Percentiles rank a stretch among this genome's conserved stretches.
phyloP scores from a whole-genome alignment of 2,329 filamentous ascomycete genomes.

The Stagonosporopsis cucurbitacearum region DNA sequence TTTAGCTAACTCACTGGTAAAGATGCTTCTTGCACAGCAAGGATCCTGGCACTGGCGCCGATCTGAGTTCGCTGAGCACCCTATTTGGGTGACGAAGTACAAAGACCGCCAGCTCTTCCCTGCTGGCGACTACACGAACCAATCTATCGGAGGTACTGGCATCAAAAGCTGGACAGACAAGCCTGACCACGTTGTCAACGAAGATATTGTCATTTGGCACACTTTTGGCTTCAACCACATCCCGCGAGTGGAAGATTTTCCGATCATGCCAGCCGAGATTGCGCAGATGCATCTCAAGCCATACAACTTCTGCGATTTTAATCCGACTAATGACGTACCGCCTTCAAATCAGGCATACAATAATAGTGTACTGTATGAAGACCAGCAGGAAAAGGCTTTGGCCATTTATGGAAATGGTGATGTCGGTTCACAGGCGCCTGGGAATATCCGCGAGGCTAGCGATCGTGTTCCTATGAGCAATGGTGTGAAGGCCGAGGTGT shows the following conservation, averaged over 20 bases:
- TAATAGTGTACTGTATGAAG: too few relatives aligned
- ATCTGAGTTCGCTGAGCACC: conserved; percentile 58
- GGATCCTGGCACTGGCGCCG: conserved; percentile 56
- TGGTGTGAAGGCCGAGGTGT: too few relatives aligned
- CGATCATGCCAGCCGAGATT: conserved; percentile 59
- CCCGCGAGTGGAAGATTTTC: conserved; percentile 58
- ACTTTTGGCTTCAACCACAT: conserved; percentile 61
- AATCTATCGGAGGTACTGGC: too few relatives aligned
- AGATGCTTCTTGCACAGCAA: conserved; percentile 57
- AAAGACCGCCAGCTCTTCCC: conserved; percentile 60
- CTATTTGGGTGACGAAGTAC: conserved; percentile 63
- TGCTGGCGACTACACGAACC: conserved; percentile 54
- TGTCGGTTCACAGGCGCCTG: too few relatives aligned
- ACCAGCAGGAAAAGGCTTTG: too few relatives aligned
- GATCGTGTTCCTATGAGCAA: too few relatives aligned
- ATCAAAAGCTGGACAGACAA: too few relatives aligned
- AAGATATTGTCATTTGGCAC: conserved; percentile 59
- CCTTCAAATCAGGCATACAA: too few relatives aligned
- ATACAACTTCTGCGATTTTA: conserved; percentile 61
- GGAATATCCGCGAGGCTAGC: too few relatives aligned
- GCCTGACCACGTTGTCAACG: conserved; percentile 52
- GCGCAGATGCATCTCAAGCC: conserved; percentile 57
- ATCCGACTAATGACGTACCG: conserved; percentile 63
- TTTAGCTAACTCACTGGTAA: too few relatives aligned
- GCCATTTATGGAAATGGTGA: too few relatives aligned